phyloP scores from a whole-genome alignment of 176 grass and related monocot species.

The Poa pratensis region DNA sequence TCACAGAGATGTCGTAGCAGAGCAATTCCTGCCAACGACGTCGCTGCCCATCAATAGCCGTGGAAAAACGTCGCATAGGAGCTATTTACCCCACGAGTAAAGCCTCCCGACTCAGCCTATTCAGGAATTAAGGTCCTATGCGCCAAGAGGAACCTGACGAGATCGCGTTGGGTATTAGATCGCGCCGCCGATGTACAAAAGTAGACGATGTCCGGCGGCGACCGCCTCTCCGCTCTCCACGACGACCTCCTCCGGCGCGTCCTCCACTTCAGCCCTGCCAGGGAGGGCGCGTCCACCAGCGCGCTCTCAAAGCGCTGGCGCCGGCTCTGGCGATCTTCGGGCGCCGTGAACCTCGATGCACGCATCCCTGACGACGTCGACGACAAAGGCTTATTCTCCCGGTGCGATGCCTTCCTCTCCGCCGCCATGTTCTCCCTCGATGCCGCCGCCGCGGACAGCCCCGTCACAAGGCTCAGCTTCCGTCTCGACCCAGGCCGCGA shows the following conservation, averaged over 20 bases:
- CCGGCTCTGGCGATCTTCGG: neutral
- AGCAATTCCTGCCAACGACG: no score
- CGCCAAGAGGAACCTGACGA: no score
- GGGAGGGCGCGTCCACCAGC: neutral
- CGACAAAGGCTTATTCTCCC: neutral
- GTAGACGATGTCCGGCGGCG: neutral
- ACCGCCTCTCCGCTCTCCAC: neutral
- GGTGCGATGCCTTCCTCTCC: neutral
- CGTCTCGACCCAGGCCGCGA: neutral
- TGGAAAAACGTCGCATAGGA: no score
- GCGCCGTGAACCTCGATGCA: no score
- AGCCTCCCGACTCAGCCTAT: no score
- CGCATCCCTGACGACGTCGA: neutral
- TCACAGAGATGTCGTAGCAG: no score
- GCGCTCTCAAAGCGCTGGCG: constrained; percentile 17
- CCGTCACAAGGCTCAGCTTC: neutral
- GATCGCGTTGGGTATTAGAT: neutral
- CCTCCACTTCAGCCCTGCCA: neutral
- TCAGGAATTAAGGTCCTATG: no score
- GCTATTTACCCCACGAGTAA: no score
- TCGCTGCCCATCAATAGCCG: no score
- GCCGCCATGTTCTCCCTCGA: neutral
- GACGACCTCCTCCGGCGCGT: neutral
- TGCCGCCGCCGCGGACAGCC: neutral
- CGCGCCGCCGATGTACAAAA: no score